Evolutionary conservation across 164 flowering plant species (phyloP).

Genomic region (Tetrastigma voinierianum): DNA sequence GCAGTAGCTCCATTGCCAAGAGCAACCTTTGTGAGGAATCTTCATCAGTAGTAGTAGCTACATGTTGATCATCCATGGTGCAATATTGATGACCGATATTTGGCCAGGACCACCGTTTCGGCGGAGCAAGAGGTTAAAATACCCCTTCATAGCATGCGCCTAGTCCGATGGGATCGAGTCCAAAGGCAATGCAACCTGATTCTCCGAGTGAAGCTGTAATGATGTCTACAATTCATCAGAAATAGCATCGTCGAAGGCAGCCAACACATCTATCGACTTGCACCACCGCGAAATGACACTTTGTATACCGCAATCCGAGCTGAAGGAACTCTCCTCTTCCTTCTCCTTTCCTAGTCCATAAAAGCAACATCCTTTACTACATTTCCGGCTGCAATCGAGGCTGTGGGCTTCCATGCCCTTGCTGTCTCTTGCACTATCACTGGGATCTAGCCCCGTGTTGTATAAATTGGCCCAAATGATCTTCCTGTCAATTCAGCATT

Average conservation of each 20-base stretch:
- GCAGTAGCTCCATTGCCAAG: slow-evolving; percentile 25
- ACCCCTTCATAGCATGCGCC: slow-evolving; percentile 38
- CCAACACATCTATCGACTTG: slow-evolving; percentile 7
- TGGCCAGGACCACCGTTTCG: slow-evolving; percentile 21
- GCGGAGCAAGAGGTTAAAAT: slow-evolving; percentile 19
- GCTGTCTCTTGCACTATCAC: slow-evolving; percentile 16
- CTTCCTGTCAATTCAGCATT: slow-evolving; percentile 24
- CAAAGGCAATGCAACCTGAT: background rate
- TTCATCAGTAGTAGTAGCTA: slow-evolving; percentile 33
- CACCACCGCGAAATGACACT: slow-evolving; percentile 15
- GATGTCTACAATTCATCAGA: slow-evolving; percentile 42
- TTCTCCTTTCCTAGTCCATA: slow-evolving; percentile 34
- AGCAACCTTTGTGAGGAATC: slow-evolving; percentile 17
- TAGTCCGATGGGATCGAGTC: slow-evolving; percentile 10
- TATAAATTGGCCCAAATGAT: slow-evolving; percentile 28
- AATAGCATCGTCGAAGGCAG: slow-evolving; percentile 41
- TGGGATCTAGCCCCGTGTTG: background rate
- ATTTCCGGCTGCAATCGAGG: slow-evolving; percentile 41
- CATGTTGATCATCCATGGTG: slow-evolving; percentile 39
- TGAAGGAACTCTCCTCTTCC: slow-evolving; percentile 44
- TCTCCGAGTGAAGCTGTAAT: slow-evolving; percentile 20
- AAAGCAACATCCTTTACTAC: slow-evolving; percentile 17
- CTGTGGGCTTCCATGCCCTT: slow-evolving; percentile 45
- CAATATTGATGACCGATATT: background rate
- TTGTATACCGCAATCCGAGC: slow-evolving; percentile 37